Base-by-base conservation (phyloP, 1,284 basidiomycete genomes). In the Microbotryum lychnidis-dioicae region DNA sequence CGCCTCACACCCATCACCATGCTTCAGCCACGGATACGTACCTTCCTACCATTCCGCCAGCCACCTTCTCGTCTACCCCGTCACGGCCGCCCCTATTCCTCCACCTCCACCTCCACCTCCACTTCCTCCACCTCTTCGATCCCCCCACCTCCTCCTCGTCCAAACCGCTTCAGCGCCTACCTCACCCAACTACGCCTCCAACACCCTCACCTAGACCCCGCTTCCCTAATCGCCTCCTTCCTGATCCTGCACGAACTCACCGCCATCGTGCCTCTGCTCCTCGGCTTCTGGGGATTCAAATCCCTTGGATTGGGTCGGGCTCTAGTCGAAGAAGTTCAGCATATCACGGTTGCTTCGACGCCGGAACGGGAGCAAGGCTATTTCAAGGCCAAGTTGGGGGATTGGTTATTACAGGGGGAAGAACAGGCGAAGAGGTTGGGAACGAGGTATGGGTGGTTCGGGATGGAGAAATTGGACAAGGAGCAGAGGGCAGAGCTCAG, bases 211-310 rank as follows among this genome's bases (percentile, higher is more conserved):
- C 80, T 86, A 1, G 86, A 89, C 8, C 75, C 92, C 0, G 81
- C 89, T 0, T 89, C 89, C 2, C 81, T 96, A 56, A 74, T 86
- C 5, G 69, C 87, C 45, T 89, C 90, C 1, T 94, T 96, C 71
- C 82, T 83, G 2, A 77, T 93, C 56, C 79, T 97, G 9, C 92
- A 96, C 74, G 92, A 97, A 74, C 70, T 91, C 18, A 93, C 90
- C 0, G 91, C 91, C 0, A 72, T 94, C 58, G 77, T 86, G 0
- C 91, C 91, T 1, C 78, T 94, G 33, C 79, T 86, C 4, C 79
- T 83, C 25, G 73, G 91, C 48, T 96, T 92, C 74, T 89, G 84
- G 69, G 77, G 80, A 0, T 84, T 90, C 18, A 79, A 84, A 20
- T 75, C 80, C 2, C 69, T 89, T 0, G 89, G 88, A 0, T 76